Evolutionary conservation across 306 rosid genomes (phyloP).

Genomic region (Carpinus fangiana): DNA sequence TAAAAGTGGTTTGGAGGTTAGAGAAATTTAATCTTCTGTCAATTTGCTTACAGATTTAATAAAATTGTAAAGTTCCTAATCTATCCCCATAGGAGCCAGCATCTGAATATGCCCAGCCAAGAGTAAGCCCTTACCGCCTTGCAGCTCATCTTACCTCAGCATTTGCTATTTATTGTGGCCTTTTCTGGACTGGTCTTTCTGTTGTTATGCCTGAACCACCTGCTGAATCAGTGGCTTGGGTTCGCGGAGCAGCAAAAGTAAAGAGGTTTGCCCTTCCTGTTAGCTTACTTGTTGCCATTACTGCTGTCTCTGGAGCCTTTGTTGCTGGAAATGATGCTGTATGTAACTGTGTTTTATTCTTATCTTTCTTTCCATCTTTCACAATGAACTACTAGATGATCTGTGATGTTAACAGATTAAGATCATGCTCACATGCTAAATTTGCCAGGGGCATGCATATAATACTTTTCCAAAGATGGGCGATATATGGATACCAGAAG

Average conservation of each 20-base stretch:
- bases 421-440: constrained; percentile 29
- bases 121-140: constrained; percentile 96
- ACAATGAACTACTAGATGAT: constrained; percentile 13
- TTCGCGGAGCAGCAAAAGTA: constrained; percentile 86
- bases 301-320: constrained; percentile 92
- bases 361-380: constrained; percentile 19
- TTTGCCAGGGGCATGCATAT: constrained; percentile 72
- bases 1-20: constrained; percentile 74
- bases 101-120: constrained; percentile 83
- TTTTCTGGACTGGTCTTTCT: constrained; percentile 82
- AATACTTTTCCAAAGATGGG: constrained; percentile 96
- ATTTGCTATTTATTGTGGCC: constrained; percentile 82
- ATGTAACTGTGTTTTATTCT: constrained; percentile 29
- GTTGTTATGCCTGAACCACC: constrained; percentile 97
- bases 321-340: constrained; percentile 97
- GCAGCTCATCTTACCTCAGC: constrained; percentile 99
- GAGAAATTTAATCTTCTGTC: constrained; percentile 20
- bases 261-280: constrained; percentile 71
- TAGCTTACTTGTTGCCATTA: constrained; percentile 74
- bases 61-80: constrained; percentile 10
- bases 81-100: constrained; percentile 64
- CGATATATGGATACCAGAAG: constrained; percentile 73
- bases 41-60: constrained; percentile 23
- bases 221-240: constrained; percentile 74
- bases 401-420: constrained; percentile 4